Conservation (phyloP, 2,329 filamentous ascomycete genomes). For the Hypoxylon sp. region DNA sequence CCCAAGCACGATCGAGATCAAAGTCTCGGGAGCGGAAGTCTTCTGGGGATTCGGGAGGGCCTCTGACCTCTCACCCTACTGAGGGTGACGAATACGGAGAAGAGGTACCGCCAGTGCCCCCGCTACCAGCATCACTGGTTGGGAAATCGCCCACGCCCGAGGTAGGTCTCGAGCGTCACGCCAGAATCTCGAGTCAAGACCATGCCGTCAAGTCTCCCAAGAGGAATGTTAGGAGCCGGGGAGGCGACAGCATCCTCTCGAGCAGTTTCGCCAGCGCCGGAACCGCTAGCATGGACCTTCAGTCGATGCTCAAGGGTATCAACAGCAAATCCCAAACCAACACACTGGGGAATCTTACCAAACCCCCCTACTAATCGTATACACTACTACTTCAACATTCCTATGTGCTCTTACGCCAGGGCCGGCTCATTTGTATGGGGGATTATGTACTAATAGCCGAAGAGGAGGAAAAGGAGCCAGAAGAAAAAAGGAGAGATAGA, state of each 20-base stretch:
- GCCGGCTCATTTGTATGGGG: conserved; percentile 8
- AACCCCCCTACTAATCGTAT: conserved; percentile 48
- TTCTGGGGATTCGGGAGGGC: conserved; percentile 44
- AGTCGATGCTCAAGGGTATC: conserved; percentile 52
- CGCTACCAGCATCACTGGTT: conserved; percentile 57
- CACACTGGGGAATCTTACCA: conserved; percentile 50
- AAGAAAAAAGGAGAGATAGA: neutral
- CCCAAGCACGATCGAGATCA: conserved; percentile 40
- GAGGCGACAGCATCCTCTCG: conserved; percentile 46
- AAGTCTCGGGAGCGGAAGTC: conserved; percentile 49
- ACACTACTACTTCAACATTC: conserved; percentile 31
- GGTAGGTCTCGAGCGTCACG: conserved; percentile 42
- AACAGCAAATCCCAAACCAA: conserved; percentile 51
- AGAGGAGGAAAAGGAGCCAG: neutral
- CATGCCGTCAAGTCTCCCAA: conserved; percentile 49
- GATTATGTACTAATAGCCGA: conserved; percentile 24
- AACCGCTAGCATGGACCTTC: conserved; percentile 47
- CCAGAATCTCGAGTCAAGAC: conserved; percentile 53
- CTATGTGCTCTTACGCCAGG: conserved; percentile 27
- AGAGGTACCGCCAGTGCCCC: conserved; percentile 67
- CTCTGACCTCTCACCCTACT: conserved; percentile 48
- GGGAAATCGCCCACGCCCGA: conserved; percentile 42
- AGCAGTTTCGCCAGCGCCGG: conserved; percentile 41
- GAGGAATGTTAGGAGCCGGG: conserved; percentile 47
- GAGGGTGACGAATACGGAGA: conserved; percentile 53